Base-by-base conservation (phyloP, 169 alveolate genomes). In the Plasmodium berghei region DNA sequence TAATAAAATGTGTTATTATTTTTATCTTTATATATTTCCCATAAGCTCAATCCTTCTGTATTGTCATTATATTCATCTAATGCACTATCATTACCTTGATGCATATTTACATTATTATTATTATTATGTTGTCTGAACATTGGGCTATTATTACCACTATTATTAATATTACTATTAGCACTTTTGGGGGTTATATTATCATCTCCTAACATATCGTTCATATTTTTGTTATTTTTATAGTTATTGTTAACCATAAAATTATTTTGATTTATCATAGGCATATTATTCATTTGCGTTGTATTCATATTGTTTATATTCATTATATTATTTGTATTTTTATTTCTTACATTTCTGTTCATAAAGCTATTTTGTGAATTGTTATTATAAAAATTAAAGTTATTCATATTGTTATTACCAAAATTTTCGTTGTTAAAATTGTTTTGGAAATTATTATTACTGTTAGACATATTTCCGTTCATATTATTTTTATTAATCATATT, bases 1-100 rank as follows among this genome's bases (percentile, higher is more conserved):
- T 94, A 94, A 80, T 95, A 95, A 92, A 92, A 95, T 20, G 93
- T 90, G 18, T 85, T 72, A 56, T 88, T 94, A 58, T 92, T 90
- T 56, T 88, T 88, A 83, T 93, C 95, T 52, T 91, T 91, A 87
- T 93, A 93, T 3, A 91, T 92, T 71, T 93, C 95, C 96, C 96
- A 93, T 54, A 93, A 74, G 28, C 95, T 93, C 22, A 94, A 73
- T 5, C 87, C 90, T 34, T 90, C 95, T 1, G 94, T 89, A 71
- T 93, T 93, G 72, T 93, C 95, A 49, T 75, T 26, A 18, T 72
- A 9, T 6, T 93, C 96, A 22, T 88, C 89, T 48, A 66, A n/a
- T 28, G 70, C 55, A 58, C 20, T 55, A 40, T 77, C 89, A 58
- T 69, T 77, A 24, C 72, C 18, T 54, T 77, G 89, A 46, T 64